These are phyloP conservation scores for Penicillium egyptiacum DNA, from an alignment of 495 filamentous ascomycete genomes.

Conservation along the genomic window DNA sequence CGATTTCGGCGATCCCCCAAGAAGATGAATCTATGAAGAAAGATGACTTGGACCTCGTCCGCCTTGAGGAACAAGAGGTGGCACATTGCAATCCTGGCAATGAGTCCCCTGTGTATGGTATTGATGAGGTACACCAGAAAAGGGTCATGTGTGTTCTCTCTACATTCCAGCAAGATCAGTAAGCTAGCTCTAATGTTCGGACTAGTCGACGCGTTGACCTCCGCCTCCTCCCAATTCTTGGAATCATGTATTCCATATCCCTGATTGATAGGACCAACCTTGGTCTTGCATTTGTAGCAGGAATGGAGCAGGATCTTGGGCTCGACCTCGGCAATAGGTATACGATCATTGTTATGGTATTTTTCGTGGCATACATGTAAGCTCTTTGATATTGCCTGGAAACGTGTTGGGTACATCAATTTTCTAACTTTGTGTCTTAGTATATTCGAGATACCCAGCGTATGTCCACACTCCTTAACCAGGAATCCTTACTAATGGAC, in stretches of 20 bases:
- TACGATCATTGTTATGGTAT: conserved; percentile 2
- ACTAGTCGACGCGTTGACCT: conserved; percentile 1
- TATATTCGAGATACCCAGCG: conserved; percentile 5
- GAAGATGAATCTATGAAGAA: neutral
- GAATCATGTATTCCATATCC: conserved; percentile 7
- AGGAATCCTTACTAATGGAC: neutral
- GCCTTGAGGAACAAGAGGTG: conserved; percentile 1
- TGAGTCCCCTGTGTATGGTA: conserved; percentile 1
- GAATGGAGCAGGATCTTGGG: conserved; percentile 1
- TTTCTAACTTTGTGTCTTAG: neutral
- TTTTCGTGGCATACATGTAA: conserved; percentile 6
- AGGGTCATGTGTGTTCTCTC: neutral
- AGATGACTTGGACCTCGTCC: neutral
- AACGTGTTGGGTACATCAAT: neutral
- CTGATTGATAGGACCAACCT: conserved; percentile 4
- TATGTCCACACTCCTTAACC: neutral
- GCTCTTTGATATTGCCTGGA: neutral
- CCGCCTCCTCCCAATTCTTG: conserved; percentile 6
- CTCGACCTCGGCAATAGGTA: conserved; percentile 1
- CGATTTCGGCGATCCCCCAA: neutral
- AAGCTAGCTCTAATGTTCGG: neutral
- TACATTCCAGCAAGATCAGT: neutral
- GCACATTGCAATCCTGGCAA: neutral
- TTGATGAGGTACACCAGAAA: conserved; percentile 3
- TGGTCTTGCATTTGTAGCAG: conserved; percentile 2